These are phyloP conservation scores for Salix dunnii DNA, from an alignment of 345 rosid species.

Conservation along the genomic window DNA sequence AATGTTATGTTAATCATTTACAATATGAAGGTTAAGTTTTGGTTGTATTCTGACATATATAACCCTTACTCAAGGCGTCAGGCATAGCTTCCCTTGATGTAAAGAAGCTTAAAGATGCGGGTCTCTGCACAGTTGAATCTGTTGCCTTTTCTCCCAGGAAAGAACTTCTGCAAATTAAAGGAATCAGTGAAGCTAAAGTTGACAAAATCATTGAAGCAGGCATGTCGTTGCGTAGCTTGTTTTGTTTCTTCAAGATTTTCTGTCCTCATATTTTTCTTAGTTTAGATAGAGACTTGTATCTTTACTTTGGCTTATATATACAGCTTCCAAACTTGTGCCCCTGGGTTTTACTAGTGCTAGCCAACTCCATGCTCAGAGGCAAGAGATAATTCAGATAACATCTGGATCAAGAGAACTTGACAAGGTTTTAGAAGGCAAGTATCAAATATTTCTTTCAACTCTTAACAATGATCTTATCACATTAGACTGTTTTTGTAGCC, in stretches of 20 bases:
- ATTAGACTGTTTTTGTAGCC: not conserved
- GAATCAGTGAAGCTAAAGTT: conserved; percentile 94
- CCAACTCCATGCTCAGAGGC: conserved; percentile 87
- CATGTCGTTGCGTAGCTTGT: conserved; percentile 10
- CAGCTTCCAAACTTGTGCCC: conserved; percentile 93
- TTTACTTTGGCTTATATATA: conserved; percentile 9
- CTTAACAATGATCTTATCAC: not conserved
- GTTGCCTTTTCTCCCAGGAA: conserved; percentile 87
- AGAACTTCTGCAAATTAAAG: conserved; percentile 95
- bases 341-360: conserved; percentile 92
- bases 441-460: not conserved
- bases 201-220: conserved; percentile 98
- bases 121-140: conserved; percentile 90
- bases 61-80: conserved; percentile 48
- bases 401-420: conserved; percentile 94
- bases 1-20: not conserved
- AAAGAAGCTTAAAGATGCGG: conserved; percentile 92
- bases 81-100: conserved; percentile 85
- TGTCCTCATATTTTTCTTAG: not conserved
- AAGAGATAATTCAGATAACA: conserved; percentile 92
- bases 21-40: not conserved
- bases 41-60: conserved; percentile 12
- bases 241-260: not conserved
- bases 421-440: conserved; percentile 82
- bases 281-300: not conserved